Evolutionary conservation across 495 filamentous ascomycete genomes (phyloP).

Genomic region (Neurospora intermedia): DNA sequence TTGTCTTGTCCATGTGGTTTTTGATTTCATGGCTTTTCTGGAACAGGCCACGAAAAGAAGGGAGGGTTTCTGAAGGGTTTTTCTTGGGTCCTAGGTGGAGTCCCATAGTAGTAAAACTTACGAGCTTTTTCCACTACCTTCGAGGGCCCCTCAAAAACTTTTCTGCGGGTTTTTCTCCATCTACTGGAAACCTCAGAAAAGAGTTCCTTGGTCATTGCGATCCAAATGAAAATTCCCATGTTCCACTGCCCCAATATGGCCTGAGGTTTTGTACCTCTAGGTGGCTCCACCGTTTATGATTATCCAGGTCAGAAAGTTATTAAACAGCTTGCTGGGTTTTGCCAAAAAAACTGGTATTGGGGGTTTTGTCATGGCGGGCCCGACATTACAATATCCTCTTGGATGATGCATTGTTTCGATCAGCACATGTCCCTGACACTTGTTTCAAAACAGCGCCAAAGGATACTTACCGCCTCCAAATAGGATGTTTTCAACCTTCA

Average conservation of each 20-base stretch:
- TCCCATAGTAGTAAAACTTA: neutral
- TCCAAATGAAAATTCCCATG: neutral
- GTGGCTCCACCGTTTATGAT: neutral
- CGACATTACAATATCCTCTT: neutral
- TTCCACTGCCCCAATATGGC: neutral
- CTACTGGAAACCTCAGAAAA: neutral
- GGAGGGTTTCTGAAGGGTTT: neutral
- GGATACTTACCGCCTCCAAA: neutral
- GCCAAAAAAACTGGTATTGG: neutral
- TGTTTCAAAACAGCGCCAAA: neutral
- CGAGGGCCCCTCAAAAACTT: neutral
- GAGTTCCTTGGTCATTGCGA: neutral
- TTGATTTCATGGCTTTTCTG: neutral
- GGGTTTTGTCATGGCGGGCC: neutral
- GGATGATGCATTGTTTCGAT: neutral
- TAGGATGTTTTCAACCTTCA: neutral
- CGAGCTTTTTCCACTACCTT: neutral
- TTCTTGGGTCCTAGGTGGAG: neutral
- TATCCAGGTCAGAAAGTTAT: neutral
- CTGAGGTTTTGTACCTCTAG: neutral
- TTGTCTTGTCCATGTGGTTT: neutral
- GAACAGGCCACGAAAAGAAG: neutral
- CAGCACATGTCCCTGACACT: neutral
- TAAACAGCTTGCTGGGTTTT: neutral
- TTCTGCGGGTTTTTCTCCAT: neutral